Conservation (phyloP, 805 yeast genomes). For the Metschnikowia baotianmanensis region DNA sequence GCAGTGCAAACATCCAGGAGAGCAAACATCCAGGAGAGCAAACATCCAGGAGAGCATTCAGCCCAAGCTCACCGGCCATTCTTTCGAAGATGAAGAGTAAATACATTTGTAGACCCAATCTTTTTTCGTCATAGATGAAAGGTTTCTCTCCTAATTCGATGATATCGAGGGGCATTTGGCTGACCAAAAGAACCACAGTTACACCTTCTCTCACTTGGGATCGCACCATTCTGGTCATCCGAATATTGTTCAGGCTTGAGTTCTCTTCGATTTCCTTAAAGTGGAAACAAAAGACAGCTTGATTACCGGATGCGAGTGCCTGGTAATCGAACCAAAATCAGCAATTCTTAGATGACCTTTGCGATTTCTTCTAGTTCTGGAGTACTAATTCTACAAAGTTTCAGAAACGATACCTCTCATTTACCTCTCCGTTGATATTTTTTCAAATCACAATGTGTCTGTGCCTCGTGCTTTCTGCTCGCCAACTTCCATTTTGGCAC, state of each 20-base stretch:
- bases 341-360: not conserved
- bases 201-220: constrained; percentile 42
- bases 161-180: constrained; percentile 21
- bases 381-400: not conserved
- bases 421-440: not conserved
- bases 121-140: constrained; percentile 34
- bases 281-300: constrained; percentile 25
- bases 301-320: constrained; percentile 37
- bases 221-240: constrained; percentile 38
- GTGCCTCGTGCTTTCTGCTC: constrained; percentile 78
- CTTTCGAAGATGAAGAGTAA: constrained; percentile 34
- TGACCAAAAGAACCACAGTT: constrained; percentile 27
- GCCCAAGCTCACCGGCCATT: constrained; percentile 38
- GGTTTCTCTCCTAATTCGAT: constrained; percentile 23
- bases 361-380: not conserved
- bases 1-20: constrained; percentile 23
- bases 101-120: constrained; percentile 34
- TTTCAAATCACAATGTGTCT: constrained; percentile 32
- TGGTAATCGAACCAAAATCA: constrained; percentile 38
- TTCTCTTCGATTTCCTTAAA: constrained; percentile 19
- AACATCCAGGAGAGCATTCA: constrained; percentile 27
- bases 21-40: constrained; percentile 34
- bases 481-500: constrained; percentile 89
- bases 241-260: constrained; percentile 43
- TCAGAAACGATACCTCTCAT: too few species aligned